These are phyloP conservation scores for Tulasnella calospora DNA, from an alignment of 768 basidiomycete species.

Conservation along the genomic window DNA sequence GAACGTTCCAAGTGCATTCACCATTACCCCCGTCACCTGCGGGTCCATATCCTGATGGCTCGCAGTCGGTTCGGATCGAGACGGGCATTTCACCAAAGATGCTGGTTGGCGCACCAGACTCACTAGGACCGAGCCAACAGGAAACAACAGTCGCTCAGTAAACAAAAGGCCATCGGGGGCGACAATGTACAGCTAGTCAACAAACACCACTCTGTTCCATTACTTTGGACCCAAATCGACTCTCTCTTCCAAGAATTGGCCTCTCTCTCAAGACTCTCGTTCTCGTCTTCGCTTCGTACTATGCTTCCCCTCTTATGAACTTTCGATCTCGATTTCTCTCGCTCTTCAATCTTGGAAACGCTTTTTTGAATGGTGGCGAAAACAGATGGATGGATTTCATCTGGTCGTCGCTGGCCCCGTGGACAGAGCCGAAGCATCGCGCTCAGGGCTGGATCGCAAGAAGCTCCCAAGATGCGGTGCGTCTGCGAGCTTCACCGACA, in stretches of 20 bases:
- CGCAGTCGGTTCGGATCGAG: background rate
- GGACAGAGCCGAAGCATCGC: background rate
- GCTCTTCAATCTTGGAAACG: background rate
- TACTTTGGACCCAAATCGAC: background rate
- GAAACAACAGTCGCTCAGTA: background rate
- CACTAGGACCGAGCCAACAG: background rate
- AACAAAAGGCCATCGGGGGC: background rate
- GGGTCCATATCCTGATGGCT: background rate
- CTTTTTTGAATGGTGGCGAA: background rate
- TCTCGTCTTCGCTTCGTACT: background rate
- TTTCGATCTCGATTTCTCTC: conserved; percentile 1
- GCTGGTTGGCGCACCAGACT: background rate
- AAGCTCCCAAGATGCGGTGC: background rate
- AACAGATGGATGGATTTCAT: background rate
- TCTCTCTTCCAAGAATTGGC: background rate
- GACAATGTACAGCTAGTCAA: background rate
- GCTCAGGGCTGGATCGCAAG: background rate
- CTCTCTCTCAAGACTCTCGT: background rate
- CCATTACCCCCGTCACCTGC: background rate
- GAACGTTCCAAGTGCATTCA: background rate
- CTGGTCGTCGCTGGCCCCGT: background rate
- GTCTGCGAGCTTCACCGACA: background rate
- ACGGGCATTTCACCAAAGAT: conserved; percentile 2
- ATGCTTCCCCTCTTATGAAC: conserved; percentile 3
- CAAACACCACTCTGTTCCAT: conserved; percentile 7